These are phyloP conservation scores for Coelastrella sp. DNA, from an alignment of 139 green algal species.

Conservation along the genomic window DNA sequence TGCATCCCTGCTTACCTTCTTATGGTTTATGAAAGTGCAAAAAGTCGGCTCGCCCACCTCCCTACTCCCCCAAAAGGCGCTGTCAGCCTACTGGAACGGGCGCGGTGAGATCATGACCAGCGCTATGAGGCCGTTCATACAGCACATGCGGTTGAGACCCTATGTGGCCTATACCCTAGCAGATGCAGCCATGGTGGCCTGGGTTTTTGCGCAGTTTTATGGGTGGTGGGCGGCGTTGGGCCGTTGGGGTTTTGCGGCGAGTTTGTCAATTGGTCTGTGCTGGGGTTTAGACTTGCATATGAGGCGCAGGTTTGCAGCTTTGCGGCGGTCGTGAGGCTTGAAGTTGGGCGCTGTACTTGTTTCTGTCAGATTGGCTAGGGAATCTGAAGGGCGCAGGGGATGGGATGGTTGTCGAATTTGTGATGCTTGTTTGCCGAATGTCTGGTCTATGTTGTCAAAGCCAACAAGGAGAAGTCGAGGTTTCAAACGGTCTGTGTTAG, in stretches of 20 bases:
- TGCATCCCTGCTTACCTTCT: not conserved
- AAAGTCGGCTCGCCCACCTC: not conserved
- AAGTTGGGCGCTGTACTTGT: not conserved
- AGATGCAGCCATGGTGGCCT: constrained; percentile 2
- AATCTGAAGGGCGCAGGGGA: not conserved
- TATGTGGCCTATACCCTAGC: not conserved
- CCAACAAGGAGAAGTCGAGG: no score
- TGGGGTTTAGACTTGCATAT: constrained; percentile 31
- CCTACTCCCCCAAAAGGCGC: not conserved
- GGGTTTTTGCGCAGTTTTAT: constrained; percentile 12
- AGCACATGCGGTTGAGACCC: constrained; percentile 30
- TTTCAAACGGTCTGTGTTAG: no score
- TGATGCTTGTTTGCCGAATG: not conserved
- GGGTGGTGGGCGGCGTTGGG: not conserved
- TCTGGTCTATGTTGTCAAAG: no score
- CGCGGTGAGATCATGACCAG: constrained; percentile 8
- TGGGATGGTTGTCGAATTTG: not conserved
- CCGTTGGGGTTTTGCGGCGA: not conserved
- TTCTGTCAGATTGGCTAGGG: not conserved
- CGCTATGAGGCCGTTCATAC: constrained; percentile 24
- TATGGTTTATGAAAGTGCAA: not conserved
- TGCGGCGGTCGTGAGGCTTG: not conserved
- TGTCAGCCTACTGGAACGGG: not conserved
- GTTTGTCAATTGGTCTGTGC: constrained; percentile 1
- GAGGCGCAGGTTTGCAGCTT: not conserved